Base-by-base conservation (phyloP, 2,329 filamentous ascomycete species). In the Orbilia quercus region DNA sequence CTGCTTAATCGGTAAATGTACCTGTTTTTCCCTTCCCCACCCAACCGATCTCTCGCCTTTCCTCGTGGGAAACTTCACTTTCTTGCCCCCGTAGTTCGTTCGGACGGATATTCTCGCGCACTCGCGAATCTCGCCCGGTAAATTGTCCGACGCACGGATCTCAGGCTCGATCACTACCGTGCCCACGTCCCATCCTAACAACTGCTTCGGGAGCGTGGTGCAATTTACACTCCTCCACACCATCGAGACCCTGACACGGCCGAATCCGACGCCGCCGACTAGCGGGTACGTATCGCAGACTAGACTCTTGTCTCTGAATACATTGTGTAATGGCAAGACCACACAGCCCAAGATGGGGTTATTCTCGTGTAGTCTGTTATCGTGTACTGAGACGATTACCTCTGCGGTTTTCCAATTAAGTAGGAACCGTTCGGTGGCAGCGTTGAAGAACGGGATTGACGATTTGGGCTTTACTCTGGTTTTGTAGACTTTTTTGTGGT, bases 391-490 rank as follows among this genome's bases (percentile, higher is more conserved):
- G 28, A 92, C 81, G 75, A 90, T 88, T 31, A 91, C 82, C 78
- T 91, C 89, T 1, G 88, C 85, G 11, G 84, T 86, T 14, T 82
- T 83, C 85, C 89, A 91, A 78, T 92, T 87, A 11, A 86, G 83
- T 40, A 92, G 84, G 75, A 91, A 91, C 3, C 88, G 85, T 79
- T 92, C 90, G 1, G 87, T 90, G 4, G 88, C 88, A 1, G 90
- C 90, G 75, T 92, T 92, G 83, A 90, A 92, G 80, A 91, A 92
- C 0, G 90, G 90, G 77, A 91, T 91, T 0, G 87, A 85, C 74
- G 91, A 91, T 81, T 91, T 91, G 0, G 90, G 90, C 80, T 92
- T 92, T 0, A 90, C 91, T 14, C 90, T 83, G 1, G 90, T 91
- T 76, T 85, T 88, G 81, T 89, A 92, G 11, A 85, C 81, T 67